Conservation (phyloP, 73 alveolate genomes). For the Tetrahymena thermophila region DNA sequence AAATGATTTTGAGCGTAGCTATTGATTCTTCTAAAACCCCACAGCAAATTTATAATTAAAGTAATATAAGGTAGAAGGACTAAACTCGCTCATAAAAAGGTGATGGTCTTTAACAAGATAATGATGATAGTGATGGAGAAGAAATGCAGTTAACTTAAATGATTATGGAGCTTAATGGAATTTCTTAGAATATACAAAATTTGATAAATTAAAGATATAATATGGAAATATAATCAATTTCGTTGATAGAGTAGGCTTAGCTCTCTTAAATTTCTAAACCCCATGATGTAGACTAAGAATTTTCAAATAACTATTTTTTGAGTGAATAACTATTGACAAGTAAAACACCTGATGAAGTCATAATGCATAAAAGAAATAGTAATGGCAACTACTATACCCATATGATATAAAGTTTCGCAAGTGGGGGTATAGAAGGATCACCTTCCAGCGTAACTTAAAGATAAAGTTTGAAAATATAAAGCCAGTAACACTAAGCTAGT, state of each 20-base stretch:
- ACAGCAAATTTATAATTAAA: not conserved
- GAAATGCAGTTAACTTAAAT: not conserved
- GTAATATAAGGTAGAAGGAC: not conserved
- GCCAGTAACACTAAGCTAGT: not conserved
- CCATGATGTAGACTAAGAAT: not conserved
- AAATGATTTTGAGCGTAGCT: not conserved
- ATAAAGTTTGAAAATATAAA: not conserved
- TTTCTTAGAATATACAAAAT: not conserved
- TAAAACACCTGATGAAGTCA: not conserved
- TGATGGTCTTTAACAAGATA: not conserved
- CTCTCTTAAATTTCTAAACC: not conserved
- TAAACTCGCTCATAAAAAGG: not conserved
- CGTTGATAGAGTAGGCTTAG: not conserved
- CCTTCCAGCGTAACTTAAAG: not conserved
- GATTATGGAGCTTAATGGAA: not conserved
- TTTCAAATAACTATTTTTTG: not conserved
- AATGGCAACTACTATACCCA: not conserved
- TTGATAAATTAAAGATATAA: not conserved
- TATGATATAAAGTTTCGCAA: not conserved
- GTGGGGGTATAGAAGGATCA: not conserved
- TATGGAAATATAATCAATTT: not conserved
- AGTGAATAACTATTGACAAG: not conserved
- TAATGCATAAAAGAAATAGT: not conserved
- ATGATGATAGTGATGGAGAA: not conserved
- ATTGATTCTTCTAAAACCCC: not conserved